A percentile compares a stretch with the other conserved stretches of the same genome.
Evolutionary conservation across 805 yeast genomes (phyloP).

Genomic region (Lipomyces lipofer): DNA sequence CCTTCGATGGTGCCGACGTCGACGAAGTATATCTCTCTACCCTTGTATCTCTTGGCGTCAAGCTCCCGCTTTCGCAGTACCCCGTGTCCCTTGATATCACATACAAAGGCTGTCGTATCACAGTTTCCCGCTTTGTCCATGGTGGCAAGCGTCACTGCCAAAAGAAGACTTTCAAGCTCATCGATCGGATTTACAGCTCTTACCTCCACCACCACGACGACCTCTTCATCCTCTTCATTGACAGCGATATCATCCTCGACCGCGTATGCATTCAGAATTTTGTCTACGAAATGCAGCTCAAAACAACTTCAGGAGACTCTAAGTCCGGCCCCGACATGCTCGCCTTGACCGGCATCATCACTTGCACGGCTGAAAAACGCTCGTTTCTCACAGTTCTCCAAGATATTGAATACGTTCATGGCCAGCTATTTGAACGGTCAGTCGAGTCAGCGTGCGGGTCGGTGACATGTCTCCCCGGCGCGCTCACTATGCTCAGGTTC

Average conservation of each 20-base stretch:
- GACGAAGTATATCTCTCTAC: constrained; percentile 25
- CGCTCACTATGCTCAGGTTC: constrained; percentile 28
- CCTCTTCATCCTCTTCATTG: constrained; percentile 26
- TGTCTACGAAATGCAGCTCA: constrained; percentile 23
- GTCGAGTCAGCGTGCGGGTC: constrained; percentile 29
- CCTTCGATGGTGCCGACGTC: constrained; percentile 28
- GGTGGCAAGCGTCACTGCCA: constrained; percentile 31
- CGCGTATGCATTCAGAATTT: constrained; percentile 21
- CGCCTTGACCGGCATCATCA: constrained; percentile 30
- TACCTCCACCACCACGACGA: constrained; percentile 18
- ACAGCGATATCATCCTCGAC: constrained; percentile 28
- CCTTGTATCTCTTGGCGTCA: constrained; percentile 18
- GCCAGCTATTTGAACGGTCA: constrained; percentile 27
- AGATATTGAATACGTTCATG: constrained; percentile 29
- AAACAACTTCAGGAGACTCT: background rate
- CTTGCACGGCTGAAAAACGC: constrained; percentile 25
- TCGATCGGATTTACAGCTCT: constrained; percentile 18
- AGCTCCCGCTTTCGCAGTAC: constrained; percentile 13
- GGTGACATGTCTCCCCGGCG: constrained; percentile 30
- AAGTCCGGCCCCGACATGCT: constrained; percentile 18
- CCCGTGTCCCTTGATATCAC: constrained; percentile 21
- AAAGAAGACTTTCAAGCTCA: constrained; percentile 20
- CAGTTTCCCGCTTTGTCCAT: constrained; percentile 26
- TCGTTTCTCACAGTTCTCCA: constrained; percentile 20
- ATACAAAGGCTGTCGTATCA: constrained; percentile 21